phyloP scores from a whole-genome alignment of 2,329 filamentous ascomycete genomes.

The Botrytis fabae region DNA sequence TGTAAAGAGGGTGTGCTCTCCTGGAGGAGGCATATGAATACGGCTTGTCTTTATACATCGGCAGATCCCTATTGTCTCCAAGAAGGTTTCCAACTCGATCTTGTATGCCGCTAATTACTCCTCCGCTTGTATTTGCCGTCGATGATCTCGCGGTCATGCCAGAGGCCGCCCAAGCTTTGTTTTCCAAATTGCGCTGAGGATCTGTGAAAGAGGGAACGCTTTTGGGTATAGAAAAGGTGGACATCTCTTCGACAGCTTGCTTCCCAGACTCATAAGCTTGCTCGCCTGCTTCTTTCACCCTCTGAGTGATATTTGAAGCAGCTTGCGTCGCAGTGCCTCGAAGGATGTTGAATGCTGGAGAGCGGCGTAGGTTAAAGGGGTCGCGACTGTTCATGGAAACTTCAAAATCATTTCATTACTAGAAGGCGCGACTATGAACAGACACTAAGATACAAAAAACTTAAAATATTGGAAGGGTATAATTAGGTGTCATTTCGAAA shows the following conservation, averaged over 20 bases:
- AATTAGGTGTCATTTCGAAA: conserved; percentile 5
- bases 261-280: conserved; percentile 49
- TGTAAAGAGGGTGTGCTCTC: conserved; percentile 59
- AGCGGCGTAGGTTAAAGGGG: conserved; percentile 42
- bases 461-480: conserved; percentile 2
- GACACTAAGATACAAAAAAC: not conserved
- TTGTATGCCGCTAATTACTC: conserved; percentile 55
- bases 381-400: conserved; percentile 43
- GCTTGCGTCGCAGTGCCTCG: conserved; percentile 50
- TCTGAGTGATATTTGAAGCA: conserved; percentile 48
- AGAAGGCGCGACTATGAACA: conserved; percentile 30
- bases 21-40: conserved; percentile 66
- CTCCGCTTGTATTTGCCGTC: conserved; percentile 35
- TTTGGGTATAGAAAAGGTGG: conserved; percentile 64
- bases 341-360: conserved; percentile 52
- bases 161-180: conserved; percentile 62
- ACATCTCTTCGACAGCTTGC: conserved; percentile 51
- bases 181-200: conserved; percentile 64
- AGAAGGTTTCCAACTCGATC: conserved; percentile 66
- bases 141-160: conserved; percentile 46
- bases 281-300: conserved; percentile 51
- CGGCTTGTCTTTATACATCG: conserved; percentile 99
- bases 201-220: conserved; percentile 69
- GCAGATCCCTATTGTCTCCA: conserved; percentile 61
- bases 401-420: conserved; percentile 33